These are phyloP conservation scores for Ligustrum vulgare DNA, from an alignment of 257 asterid species.

Conservation along the genomic window DNA sequence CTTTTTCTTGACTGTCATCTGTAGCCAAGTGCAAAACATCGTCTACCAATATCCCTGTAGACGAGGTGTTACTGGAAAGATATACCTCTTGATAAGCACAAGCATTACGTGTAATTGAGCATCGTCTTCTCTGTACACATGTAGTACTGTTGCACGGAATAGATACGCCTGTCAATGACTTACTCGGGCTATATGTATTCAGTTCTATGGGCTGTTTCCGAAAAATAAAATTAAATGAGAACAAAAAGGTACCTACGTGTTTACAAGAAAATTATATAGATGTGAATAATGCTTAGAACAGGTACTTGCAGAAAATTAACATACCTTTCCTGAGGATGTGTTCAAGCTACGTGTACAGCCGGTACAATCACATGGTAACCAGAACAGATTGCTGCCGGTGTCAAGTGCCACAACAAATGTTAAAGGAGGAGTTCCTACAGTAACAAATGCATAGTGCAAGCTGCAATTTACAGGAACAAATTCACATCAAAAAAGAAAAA, in stretches of 20 bases:
- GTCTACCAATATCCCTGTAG: constrained; percentile 84
- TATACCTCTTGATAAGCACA: constrained; percentile 80
- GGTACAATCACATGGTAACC: constrained; percentile 91
- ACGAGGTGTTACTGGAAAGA: constrained; percentile 83
- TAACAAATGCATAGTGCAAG: constrained; percentile 80
- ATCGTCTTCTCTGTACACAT: constrained; percentile 59
- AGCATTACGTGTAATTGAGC: constrained; percentile 52
- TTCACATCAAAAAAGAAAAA: background rate
- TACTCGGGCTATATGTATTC: constrained; percentile 71
- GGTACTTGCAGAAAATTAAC: background rate
- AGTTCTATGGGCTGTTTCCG: constrained; percentile 57
- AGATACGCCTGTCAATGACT: constrained; percentile 58
- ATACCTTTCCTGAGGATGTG: constrained; percentile 51
- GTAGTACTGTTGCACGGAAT: constrained; percentile 77
- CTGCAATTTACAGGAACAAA: constrained; percentile 43
- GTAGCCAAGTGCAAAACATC: constrained; percentile 74
- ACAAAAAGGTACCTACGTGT: too few relatives aligned
- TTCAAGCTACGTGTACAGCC: constrained; percentile 54
- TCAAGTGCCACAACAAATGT: constrained; percentile 87
- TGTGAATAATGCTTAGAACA: background rate
- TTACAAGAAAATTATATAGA: background rate
- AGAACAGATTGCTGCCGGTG: constrained; percentile 95
- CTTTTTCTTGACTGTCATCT: constrained; percentile 39
- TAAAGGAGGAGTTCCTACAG: constrained; percentile 72
- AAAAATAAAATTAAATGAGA: too few relatives aligned